phyloP scores from a whole-genome alignment of 768 basidiomycete species.

The Tephrocybe sp. region DNA sequence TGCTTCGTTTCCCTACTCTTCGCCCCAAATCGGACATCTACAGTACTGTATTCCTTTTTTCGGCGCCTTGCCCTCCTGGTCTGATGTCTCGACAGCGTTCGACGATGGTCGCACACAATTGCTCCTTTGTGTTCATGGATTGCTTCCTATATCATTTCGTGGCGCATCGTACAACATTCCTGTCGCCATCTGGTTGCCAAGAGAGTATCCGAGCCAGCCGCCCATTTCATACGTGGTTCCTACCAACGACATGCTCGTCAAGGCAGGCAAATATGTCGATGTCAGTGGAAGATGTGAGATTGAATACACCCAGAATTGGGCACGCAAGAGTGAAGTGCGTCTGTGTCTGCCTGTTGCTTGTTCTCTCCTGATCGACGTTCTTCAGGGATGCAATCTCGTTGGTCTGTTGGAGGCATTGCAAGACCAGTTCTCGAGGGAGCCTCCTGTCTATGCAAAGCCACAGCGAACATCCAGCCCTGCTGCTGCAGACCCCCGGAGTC shows the following conservation, averaged over 20 bases:
- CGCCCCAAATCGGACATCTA: constrained; percentile 82
- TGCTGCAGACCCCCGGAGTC: constrained; percentile 20
- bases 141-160: constrained; percentile 83
- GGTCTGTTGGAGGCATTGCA: constrained; percentile 76
- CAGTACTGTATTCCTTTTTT: constrained; percentile 41
- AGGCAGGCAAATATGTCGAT: constrained; percentile 72
- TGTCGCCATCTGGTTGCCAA: constrained; percentile 81
- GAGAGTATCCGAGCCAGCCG: constrained; percentile 77
- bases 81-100: constrained; percentile 54
- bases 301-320: constrained; percentile 77
- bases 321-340: constrained; percentile 78
- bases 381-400: constrained; percentile 73
- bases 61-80: constrained; percentile 7
- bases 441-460: constrained; percentile 89
- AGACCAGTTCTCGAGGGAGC: constrained; percentile 76
- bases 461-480: constrained; percentile 14
- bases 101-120: constrained; percentile 94
- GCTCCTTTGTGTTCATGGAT: constrained; percentile 86
- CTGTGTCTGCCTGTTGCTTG: constrained; percentile 11
- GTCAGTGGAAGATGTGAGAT: constrained; percentile 71
- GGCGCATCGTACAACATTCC: constrained; percentile 89
- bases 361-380: constrained; percentile 12
- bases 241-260: constrained; percentile 86
- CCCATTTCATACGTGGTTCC: constrained; percentile 93
- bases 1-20: constrained; percentile 53